Evolutionary conservation across 192 early-diverging fungal genomes (phyloP), one percentile per base, ranked within the genome.

Genomic region (Backusella tuberculispora): DNA sequence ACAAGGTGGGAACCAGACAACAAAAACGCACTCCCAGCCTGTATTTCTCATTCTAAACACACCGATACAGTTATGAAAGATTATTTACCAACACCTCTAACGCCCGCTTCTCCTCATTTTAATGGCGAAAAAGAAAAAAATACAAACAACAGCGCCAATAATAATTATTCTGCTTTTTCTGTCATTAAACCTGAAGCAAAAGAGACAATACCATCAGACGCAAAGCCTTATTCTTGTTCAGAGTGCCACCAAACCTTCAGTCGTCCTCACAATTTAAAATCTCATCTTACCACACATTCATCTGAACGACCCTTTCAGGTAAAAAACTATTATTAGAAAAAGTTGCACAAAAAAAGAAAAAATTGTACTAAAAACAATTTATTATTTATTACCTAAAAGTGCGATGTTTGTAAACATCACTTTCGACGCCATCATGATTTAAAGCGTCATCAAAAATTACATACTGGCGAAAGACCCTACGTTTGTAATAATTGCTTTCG

Each of bases 361-460:
- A 24, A 43, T 43, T 43, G 53, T 60, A 60, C 53, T 60, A 60
- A 60, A 60, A 43, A 46, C 50, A 48, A 63, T 47, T 72, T 48
- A 38, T 69, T 66, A 74, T 66, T 29, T 40, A 56, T 43, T 74
- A 24, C 40, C 26, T 68, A 47, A 53, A 60, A 81, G 80, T 81
- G 80, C 63, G 48, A 68, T 63, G 29, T 70, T 43, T 81, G 80
- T 47, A 48, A 73, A 40, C 75, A 76, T 19, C 67, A 67, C n/a
- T 81, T 81, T 53, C 70, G 80, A 14, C 88, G 96, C 14, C 91
- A 94, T 68, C 95, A 98, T 77, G 96, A 98, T 82, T 85, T 96
- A 53, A 96, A 95, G 80, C 89, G 96, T 42, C 93, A 94, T 71
- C 89, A 91, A 81, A 90, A 91, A 72, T 79, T 93, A 24, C 93